Conservation (phyloP, 495 filamentous ascomycete species). For the Aspergillus indologenus region DNA sequence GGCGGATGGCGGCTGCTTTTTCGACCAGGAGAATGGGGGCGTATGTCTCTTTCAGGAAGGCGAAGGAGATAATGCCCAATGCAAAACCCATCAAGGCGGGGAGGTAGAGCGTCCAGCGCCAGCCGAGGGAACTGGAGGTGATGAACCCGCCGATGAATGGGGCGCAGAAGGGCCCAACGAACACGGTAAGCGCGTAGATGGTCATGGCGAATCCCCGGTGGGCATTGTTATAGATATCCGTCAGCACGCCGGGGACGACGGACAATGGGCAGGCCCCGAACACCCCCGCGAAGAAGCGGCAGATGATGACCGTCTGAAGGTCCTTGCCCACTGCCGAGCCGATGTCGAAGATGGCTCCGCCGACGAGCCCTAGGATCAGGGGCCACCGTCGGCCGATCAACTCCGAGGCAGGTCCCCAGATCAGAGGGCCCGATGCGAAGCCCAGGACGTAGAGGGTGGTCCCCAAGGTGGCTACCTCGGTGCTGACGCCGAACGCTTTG, state of each 20-base stretch:
- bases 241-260: slow-evolving; percentile 36
- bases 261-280: slow-evolving; percentile 39
- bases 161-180: slow-evolving; percentile 35
- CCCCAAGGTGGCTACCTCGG: slow-evolving; percentile 54
- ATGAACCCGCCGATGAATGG: slow-evolving; percentile 39
- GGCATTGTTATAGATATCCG: slow-evolving; percentile 39
- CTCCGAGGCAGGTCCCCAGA: slow-evolving; percentile 68
- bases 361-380: slow-evolving; percentile 41
- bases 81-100: slow-evolving; percentile 24
- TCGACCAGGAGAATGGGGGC: slow-evolving; percentile 19
- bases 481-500: slow-evolving; percentile 49
- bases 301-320: slow-evolving; percentile 42
- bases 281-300: slow-evolving; percentile 38
- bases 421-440: slow-evolving; percentile 57
- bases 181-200: slow-evolving; percentile 39
- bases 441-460: slow-evolving; percentile 59
- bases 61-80: slow-evolving; percentile 4
- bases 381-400: slow-evolving; percentile 51
- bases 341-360: slow-evolving; percentile 46
- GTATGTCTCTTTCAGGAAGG: slow-evolving; percentile 30
- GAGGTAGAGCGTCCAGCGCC: slow-evolving; percentile 38
- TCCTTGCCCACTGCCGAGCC: slow-evolving; percentile 52
- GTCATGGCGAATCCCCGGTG: slow-evolving; percentile 36
- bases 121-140: slow-evolving; percentile 22
- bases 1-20: slow-evolving; percentile 27